A percentile compares a stretch with the other conserved stretches of the same genome.
phyloP scores from a whole-genome alignment of 2,329 filamentous ascomycete species.

The Cercospora janseana region DNA sequence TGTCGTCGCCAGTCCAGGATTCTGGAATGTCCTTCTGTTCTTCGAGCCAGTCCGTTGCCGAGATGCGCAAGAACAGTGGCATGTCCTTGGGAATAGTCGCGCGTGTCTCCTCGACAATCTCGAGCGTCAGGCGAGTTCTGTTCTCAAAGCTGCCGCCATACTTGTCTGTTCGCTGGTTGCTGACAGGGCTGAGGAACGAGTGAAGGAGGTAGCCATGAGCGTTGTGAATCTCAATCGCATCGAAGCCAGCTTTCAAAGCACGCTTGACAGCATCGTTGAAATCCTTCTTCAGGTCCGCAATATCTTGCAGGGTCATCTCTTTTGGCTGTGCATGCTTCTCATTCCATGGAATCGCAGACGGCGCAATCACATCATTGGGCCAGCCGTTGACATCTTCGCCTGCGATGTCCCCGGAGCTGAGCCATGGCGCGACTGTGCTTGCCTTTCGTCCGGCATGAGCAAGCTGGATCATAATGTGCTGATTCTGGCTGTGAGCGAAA shows the following conservation, averaged over 20 bases:
- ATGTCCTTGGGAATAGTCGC: constrained; percentile 62
- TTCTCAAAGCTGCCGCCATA: constrained; percentile 71
- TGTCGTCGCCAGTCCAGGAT: constrained; percentile 67
- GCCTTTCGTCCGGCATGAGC: constrained; percentile 72
- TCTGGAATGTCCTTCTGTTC: constrained; percentile 52
- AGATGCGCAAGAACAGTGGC: constrained; percentile 71
- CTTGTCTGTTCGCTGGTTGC: constrained; percentile 66
- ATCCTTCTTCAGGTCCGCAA: constrained; percentile 59
- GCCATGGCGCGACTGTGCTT: constrained; percentile 62
- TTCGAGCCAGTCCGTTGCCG: constrained; percentile 75
- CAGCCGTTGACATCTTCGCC: constrained; percentile 51
- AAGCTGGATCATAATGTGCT: constrained; percentile 76
- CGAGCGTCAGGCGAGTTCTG: constrained; percentile 64
- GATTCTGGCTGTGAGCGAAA: constrained; percentile 74
- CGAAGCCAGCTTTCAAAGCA: constrained; percentile 61
- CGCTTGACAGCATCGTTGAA: constrained; percentile 20
- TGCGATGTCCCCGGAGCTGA: constrained; percentile 56
- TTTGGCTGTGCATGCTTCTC: constrained; percentile 61
- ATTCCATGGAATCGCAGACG: constrained; percentile 62
- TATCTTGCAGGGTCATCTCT: constrained; percentile 67
- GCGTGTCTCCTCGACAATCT: constrained; percentile 62
- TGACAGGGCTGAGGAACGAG: constrained; percentile 65
- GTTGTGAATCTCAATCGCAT: constrained; percentile 76
- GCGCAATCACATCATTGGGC: constrained; percentile 54
- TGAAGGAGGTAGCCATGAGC: constrained; percentile 77